phyloP scores from a whole-genome alignment of 2,329 filamentous ascomycete genomes.

The Mollisia scopiformis region DNA sequence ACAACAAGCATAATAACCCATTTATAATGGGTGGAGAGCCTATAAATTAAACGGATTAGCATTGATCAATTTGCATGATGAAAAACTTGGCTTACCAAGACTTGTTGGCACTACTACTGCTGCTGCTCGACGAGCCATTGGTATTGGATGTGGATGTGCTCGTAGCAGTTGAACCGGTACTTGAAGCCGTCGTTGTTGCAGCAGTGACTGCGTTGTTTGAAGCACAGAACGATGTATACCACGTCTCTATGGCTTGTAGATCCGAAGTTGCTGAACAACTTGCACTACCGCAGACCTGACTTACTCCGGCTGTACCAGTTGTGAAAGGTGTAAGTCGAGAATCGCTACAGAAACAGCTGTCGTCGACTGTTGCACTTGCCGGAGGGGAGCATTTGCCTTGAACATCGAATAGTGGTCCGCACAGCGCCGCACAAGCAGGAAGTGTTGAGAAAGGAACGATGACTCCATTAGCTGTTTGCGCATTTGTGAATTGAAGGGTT shows the following conservation, averaged over 20 bases:
- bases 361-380: slow-evolving; percentile 55
- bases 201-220: slow-evolving; percentile 39
- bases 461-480: slow-evolving; percentile 25
- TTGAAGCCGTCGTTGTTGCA: slow-evolving; percentile 23
- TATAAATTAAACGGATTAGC: slow-evolving; percentile 36
- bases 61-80: not conserved
- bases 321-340: slow-evolving; percentile 59
- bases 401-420: slow-evolving; percentile 67
- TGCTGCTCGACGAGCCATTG: not conserved
- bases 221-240: slow-evolving; percentile 72
- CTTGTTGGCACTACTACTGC: not conserved
- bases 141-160: slow-evolving; percentile 2
- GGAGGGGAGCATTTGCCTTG: slow-evolving; percentile 72
- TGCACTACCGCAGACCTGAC: slow-evolving; percentile 62
- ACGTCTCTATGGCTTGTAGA: slow-evolving; percentile 62
- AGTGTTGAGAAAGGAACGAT: slow-evolving; percentile 62
- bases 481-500: slow-evolving; percentile 1
- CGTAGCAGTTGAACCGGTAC: slow-evolving; percentile 3
- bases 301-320: slow-evolving; percentile 57
- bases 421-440: slow-evolving; percentile 63
- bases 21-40: slow-evolving; percentile 71
- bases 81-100: slow-evolving; percentile 6
- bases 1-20: slow-evolving; percentile 85
- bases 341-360: slow-evolving; percentile 75
- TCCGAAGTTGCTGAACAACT: slow-evolving; percentile 52